These are phyloP conservation scores for Friedmanniomyces simplex DNA, from an alignment of 495 filamentous ascomycete genomes.

Conservation along the genomic window DNA sequence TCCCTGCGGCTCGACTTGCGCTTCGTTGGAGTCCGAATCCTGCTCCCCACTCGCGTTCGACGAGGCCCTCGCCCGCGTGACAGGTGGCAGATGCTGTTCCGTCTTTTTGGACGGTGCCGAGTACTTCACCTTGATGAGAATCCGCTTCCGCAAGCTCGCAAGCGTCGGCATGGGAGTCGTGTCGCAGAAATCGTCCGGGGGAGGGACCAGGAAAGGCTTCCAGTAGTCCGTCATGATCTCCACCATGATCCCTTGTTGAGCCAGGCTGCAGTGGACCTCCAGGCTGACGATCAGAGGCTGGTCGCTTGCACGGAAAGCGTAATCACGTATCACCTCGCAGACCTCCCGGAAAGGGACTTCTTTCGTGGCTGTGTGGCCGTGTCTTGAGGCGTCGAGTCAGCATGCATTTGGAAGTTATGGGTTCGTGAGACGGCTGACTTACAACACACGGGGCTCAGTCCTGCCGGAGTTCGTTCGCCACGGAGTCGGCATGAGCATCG, in stretches of 20 bases:
- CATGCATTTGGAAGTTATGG: background rate
- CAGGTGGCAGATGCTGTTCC: background rate
- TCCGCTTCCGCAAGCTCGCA: conserved; percentile 57
- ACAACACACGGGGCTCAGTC: conserved; percentile 57
- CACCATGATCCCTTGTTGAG: conserved; percentile 82
- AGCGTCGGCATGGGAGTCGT: conserved; percentile 52
- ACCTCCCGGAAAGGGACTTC: conserved; percentile 77
- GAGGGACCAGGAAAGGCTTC: conserved; percentile 56
- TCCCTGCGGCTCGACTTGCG: conserved; percentile 18
- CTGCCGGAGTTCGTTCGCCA: conserved; percentile 30
- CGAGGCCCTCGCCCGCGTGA: background rate
- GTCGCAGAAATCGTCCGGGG: conserved; percentile 39
- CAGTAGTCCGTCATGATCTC: conserved; percentile 76
- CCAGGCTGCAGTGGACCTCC: conserved; percentile 68
- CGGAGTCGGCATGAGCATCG: conserved; percentile 28
- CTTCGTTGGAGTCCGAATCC: conserved; percentile 11
- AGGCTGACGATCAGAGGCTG: conserved; percentile 80
- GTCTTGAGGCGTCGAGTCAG: conserved; percentile 23
- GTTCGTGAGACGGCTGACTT: background rate
- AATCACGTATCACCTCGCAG: conserved; percentile 65
- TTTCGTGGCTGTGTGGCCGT: conserved; percentile 85
- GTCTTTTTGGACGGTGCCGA: conserved; percentile 33
- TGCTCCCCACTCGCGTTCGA: background rate
- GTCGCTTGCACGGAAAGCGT: conserved; percentile 63
- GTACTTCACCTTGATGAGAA: conserved; percentile 85